Percentiles rank a stretch among this genome's conserved stretches.
Conservation (phyloP, 257 asterid species). For the Henckelia pumila region DNA sequence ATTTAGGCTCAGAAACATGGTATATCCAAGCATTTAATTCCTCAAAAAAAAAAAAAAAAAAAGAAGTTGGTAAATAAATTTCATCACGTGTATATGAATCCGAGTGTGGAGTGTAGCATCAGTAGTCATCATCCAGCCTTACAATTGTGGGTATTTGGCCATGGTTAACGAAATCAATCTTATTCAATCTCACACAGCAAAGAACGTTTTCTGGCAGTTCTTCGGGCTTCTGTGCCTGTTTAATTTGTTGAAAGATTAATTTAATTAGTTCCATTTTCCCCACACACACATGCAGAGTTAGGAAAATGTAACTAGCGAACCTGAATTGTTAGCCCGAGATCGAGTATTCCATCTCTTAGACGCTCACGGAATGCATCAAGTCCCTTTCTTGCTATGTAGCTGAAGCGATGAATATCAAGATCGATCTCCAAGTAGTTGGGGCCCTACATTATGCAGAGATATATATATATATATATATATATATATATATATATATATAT, state of each 20-base stretch:
- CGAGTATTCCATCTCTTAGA: conserved; percentile 54
- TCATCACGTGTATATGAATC: conserved; percentile 21
- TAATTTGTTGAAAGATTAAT: too few relatives aligned
- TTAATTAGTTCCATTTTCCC: too few relatives aligned
- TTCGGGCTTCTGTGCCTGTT: conserved; percentile 74
- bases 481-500: too few relatives aligned
- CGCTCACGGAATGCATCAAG: conserved; percentile 79
- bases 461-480: too few relatives aligned
- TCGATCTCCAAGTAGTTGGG: conserved; percentile 65
- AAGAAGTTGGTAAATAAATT: conserved; percentile 18
- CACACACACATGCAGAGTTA: too few relatives aligned
- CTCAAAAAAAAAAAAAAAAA: conserved; percentile 21
- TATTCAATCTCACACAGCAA: conserved; percentile 64
- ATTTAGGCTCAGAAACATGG: conserved; percentile 17
- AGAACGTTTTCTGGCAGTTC: conserved; percentile 66
- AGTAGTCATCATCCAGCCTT: conserved; percentile 40
- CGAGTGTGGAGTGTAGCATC: not conserved
- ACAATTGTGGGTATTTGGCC: conserved; percentile 63
- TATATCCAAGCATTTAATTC: conserved; percentile 21
- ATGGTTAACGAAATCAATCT: conserved; percentile 63
- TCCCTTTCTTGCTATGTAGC: conserved; percentile 82
- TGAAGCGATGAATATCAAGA: conserved; percentile 82
- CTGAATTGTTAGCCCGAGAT: conserved; percentile 75
- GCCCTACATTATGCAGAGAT: conserved; percentile 41
- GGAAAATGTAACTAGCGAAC: conserved; percentile 24